phyloP scores from a whole-genome alignment of 1,284 basidiomycete genomes.

The Ganoderma lucidum region DNA sequence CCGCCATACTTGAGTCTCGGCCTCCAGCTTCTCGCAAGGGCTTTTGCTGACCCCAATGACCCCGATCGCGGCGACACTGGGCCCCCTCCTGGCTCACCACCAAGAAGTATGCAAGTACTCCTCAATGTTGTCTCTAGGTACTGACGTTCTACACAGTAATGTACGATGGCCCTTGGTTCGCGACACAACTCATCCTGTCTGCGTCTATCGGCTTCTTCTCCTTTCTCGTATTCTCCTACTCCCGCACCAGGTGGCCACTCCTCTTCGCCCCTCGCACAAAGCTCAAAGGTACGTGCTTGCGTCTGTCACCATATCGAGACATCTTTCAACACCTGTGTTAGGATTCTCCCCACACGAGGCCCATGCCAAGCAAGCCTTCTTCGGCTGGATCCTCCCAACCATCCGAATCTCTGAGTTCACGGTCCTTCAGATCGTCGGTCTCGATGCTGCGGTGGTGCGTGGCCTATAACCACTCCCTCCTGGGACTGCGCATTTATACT shows the following conservation, averaged over 20 bases:
- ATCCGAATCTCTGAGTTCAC: slow-evolving; percentile 91
- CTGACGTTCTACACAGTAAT: slow-evolving; percentile 51
- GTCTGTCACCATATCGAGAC: neutral
- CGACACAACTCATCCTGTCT: slow-evolving; percentile 88
- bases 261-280: slow-evolving; percentile 94
- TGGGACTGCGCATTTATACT: slow-evolving; percentile 21
- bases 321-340: slow-evolving; percentile 40
- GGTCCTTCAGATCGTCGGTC: slow-evolving; percentile 94
- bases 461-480: slow-evolving; percentile 32
- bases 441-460: slow-evolving; percentile 91
- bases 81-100: slow-evolving; percentile 64
- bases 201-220: slow-evolving; percentile 80
- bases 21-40: slow-evolving; percentile 18
- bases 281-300: slow-evolving; percentile 76
- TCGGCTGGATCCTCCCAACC: slow-evolving; percentile 96
- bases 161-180: slow-evolving; percentile 93
- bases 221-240: slow-evolving; percentile 90
- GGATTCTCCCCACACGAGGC: slow-evolving; percentile 92
- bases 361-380: slow-evolving; percentile 84
- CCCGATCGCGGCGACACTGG: slow-evolving; percentile 26
- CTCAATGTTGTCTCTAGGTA: slow-evolving; percentile 25
- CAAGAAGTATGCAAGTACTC: slow-evolving; percentile 52
- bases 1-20: slow-evolving; percentile 11
- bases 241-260: slow-evolving; percentile 87
- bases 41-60: slow-evolving; percentile 25